A percentile compares a stretch with the other conserved stretches of the same genome.
phyloP scores from a whole-genome alignment of 2,329 filamentous ascomycete genomes.

The Trichoderma pleuroti region DNA sequence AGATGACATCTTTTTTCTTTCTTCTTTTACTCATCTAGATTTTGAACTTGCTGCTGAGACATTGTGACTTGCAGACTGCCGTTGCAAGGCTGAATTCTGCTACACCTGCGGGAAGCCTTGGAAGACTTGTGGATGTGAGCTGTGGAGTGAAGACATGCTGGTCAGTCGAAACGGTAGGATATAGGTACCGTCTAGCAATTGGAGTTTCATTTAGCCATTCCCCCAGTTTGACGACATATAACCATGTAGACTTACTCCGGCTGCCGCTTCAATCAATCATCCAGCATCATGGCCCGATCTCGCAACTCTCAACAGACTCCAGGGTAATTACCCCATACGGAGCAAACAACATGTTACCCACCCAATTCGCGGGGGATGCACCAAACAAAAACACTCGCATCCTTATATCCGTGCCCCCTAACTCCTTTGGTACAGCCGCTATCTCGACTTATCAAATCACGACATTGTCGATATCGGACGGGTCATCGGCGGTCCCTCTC shows the following conservation, averaged over 20 bases:
- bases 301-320: not conserved
- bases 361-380: slow-evolving; percentile 12
- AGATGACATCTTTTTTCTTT: slow-evolving; percentile 45
- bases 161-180: not conserved
- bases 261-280: not conserved
- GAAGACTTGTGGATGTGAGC: slow-evolving; percentile 71
- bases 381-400: not conserved
- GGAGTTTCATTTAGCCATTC: not conserved
- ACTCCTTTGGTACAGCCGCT: not conserved
- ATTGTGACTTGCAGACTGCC: slow-evolving; percentile 40
- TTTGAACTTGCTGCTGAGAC: slow-evolving; percentile 25
- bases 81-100: slow-evolving; percentile 80
- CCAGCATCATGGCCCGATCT: not conserved
- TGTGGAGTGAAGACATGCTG: slow-evolving; percentile 3
- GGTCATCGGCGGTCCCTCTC: slow-evolving; percentile 20
- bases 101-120: slow-evolving; percentile 78
- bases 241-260: not conserved
- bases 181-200: not conserved
- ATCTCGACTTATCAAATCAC: slow-evolving; percentile 20
- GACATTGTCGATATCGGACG: slow-evolving; percentile 24
- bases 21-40: too few relatives aligned
- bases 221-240: not conserved
- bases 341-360: not conserved
- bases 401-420: not conserved
- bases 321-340: not conserved